phyloP scores from a whole-genome alignment of 176 grass and related monocot genomes.

The Oryza brachyantha region DNA sequence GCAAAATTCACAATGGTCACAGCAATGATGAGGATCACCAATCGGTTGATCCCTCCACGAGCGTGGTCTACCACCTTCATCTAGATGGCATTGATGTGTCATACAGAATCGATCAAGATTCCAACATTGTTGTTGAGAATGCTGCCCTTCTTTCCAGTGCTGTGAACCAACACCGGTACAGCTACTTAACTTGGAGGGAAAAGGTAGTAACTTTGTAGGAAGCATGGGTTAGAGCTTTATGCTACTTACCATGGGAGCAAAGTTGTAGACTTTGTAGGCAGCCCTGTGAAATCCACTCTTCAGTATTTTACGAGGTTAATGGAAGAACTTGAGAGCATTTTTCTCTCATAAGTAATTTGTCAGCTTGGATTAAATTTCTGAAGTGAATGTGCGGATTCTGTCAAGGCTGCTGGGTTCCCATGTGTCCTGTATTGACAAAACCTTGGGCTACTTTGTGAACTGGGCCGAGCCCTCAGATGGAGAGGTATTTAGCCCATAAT shows the following conservation, averaged over 20 bases:
- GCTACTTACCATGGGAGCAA: not conserved
- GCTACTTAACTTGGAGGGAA: constrained; percentile 40
- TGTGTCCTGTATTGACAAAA: not conserved
- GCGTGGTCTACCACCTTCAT: constrained; percentile 66
- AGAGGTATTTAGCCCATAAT: no score
- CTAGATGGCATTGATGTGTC: constrained; percentile 86
- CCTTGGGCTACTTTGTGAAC: not conserved
- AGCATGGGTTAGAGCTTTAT: not conserved
- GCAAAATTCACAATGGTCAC: constrained; percentile 10
- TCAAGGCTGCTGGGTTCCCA: not conserved
- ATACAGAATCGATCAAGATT: constrained; percentile 56
- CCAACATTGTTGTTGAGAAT: constrained; percentile 59
- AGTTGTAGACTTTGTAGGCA: not conserved
- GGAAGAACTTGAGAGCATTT: not conserved
- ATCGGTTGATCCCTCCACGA: not conserved
- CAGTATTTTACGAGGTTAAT: not conserved
- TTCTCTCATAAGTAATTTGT: not conserved
- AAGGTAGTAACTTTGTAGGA: constrained; percentile 26
- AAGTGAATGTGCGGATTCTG: not conserved
- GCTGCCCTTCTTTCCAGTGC: constrained; percentile 27
- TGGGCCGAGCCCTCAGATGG: no score
- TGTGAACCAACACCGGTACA: constrained; percentile 25
- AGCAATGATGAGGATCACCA: not conserved
- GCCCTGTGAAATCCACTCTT: not conserved
- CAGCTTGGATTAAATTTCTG: not conserved